Percentiles rank a stretch among this genome's conserved stretches.
These are phyloP conservation scores for Epicoccum nigrum DNA, from an alignment of 2,329 filamentous ascomycete genomes.

Conservation along the genomic window DNA sequence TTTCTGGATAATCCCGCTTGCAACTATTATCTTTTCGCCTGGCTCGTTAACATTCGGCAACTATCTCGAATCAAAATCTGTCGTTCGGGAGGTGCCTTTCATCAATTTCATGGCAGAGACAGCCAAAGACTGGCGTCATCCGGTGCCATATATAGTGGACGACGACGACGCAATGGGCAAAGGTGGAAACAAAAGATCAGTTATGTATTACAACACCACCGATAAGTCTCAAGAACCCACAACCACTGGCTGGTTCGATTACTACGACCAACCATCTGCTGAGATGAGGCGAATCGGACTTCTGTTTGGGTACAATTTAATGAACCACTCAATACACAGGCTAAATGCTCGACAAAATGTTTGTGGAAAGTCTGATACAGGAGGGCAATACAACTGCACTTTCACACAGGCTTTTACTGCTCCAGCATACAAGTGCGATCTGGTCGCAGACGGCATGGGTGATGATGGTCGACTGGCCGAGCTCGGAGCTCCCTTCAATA, in stretches of 20 bases:
- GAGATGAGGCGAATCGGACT: conserved; percentile 37
- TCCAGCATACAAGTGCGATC: conserved; percentile 43
- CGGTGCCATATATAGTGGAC: conserved; percentile 15
- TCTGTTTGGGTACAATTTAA: conserved; percentile 39
- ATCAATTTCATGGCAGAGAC: conserved; percentile 44
- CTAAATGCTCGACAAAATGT: conserved; percentile 44
- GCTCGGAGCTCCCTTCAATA: conserved; percentile 42
- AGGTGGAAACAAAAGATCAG: conserved; percentile 32
- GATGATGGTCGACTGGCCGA: conserved; percentile 28
- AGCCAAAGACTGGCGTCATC: conserved; percentile 37
- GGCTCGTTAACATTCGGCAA: conserved; percentile 47
- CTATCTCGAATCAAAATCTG: conserved; percentile 24
- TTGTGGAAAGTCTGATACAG: conserved; percentile 29
- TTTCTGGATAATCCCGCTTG: conserved; percentile 46
- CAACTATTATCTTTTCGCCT: conserved; percentile 48
- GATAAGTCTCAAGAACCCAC: conserved; percentile 19
- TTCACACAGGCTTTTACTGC: conserved; percentile 39
- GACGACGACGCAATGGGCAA: conserved; percentile 24
- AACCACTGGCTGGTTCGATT: conserved; percentile 39
- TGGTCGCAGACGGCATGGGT: conserved; percentile 30
- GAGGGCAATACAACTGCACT: conserved; percentile 42
- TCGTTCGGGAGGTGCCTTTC: conserved; percentile 28
- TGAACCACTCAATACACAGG: conserved; percentile 31
- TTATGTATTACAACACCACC: conserved; percentile 47
- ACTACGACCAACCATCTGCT: conserved; percentile 44